Percentiles rank a stretch among this genome's conserved stretches.
Evolutionary conservation across 2,329 filamentous ascomycete species (phyloP).

Genomic region (Zasmidium angulare): DNA sequence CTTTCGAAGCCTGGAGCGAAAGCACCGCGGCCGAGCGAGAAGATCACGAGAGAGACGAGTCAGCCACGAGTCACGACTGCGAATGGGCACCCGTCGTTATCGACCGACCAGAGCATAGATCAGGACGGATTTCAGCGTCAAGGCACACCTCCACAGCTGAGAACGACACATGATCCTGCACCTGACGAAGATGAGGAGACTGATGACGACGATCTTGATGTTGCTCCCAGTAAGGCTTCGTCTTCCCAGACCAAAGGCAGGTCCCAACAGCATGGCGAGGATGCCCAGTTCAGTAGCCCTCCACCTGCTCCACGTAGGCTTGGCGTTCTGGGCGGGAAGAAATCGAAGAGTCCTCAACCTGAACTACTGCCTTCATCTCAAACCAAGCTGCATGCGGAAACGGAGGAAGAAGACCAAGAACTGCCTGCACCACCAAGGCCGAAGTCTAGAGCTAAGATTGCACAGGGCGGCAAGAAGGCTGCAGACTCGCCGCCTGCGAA

Average conservation of each 20-base stretch:
- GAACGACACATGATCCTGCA: background rate
- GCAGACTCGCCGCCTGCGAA: background rate
- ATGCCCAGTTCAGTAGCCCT: background rate
- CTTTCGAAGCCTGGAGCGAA: background rate
- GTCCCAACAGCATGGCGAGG: conserved; percentile 12
- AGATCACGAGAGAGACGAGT: background rate
- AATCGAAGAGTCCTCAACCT: background rate
- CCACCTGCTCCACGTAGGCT: conserved; percentile 2
- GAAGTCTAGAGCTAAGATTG: conserved; percentile 20
- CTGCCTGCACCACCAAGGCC: background rate
- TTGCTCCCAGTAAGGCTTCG: conserved; percentile 17
- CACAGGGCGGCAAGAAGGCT: conserved; percentile 19
- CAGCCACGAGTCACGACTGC: background rate
- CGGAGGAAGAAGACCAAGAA: background rate
- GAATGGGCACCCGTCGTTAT: background rate
- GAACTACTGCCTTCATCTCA: too few species aligned
- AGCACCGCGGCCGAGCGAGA: background rate
- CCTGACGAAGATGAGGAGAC: conserved; percentile 9
- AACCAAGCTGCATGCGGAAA: background rate
- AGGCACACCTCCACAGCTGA: conserved; percentile 27
- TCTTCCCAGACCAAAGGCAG: conserved; percentile 6
- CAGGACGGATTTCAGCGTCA: conserved; percentile 28
- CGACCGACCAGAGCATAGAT: conserved; percentile 6
- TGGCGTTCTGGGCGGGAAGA: conserved; percentile 15
- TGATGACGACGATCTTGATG: conserved; percentile 41